These are phyloP conservation scores for Aureococcus anophagefferens DNA, from an alignment of 108 stramenopile genomes.

Conservation along the genomic window DNA sequence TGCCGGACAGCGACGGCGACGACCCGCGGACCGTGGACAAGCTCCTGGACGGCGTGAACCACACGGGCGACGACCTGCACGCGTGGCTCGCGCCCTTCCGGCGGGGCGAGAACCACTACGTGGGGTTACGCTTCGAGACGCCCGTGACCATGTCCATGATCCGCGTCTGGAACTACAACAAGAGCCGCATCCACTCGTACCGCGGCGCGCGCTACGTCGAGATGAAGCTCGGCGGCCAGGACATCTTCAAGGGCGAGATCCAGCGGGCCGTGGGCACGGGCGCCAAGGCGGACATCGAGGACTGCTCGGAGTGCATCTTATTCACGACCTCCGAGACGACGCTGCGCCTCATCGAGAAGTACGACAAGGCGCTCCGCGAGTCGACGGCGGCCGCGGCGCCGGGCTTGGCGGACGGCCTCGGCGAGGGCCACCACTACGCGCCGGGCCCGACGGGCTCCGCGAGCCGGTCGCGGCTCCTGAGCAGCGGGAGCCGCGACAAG, in stretches of 20 bases:
- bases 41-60: constrained; percentile 28
- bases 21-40: constrained; percentile 32
- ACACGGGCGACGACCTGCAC: constrained; percentile 33
- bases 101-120: constrained; percentile 16
- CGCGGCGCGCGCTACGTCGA: constrained; percentile 29
- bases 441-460: too few relatives aligned
- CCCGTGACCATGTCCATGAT: constrained; percentile 10
- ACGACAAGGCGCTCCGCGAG: constrained; percentile 10
- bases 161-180: constrained; percentile 38
- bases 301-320: constrained; percentile 27
- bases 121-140: constrained; percentile 10
- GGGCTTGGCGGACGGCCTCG: too few relatives aligned
- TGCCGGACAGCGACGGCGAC: constrained; percentile 19
- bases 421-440: too few relatives aligned
- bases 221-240: constrained; percentile 15
- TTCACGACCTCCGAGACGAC: constrained; percentile 20
- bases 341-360: constrained; percentile 16
- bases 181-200: constrained; percentile 24
- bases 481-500: too few relatives aligned
- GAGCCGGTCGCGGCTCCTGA: too few relatives aligned
- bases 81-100: constrained; percentile 35
- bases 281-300: neutral
- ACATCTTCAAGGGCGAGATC: constrained; percentile 29
- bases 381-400: neutral
- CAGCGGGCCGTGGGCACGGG: constrained; percentile 14